A percentile compares a stretch with the other conserved stretches of the same genome.
These are phyloP conservation scores for Aureobasidium melanogenum DNA, from an alignment of 2,329 filamentous ascomycete species.

Conservation along the genomic window DNA sequence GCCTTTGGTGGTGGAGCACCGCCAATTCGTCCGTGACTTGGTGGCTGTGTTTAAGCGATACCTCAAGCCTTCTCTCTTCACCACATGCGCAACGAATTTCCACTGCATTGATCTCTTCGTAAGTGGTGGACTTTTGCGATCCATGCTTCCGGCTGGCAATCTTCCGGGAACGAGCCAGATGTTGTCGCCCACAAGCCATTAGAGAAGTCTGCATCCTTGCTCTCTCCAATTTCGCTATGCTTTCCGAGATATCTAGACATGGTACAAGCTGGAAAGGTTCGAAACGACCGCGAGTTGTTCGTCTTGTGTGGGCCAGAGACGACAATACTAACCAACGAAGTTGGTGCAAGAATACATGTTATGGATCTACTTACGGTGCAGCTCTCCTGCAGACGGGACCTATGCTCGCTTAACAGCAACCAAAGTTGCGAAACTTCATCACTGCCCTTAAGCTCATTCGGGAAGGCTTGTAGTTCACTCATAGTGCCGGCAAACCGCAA, in stretches of 20 bases:
- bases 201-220: not conserved
- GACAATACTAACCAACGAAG: too few species aligned
- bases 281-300: not conserved
- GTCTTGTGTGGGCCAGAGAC: not conserved
- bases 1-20: not conserved
- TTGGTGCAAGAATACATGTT: not conserved
- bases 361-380: not conserved
- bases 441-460: not conserved
- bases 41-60: not conserved
- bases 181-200: not conserved
- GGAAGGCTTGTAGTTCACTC: not conserved
- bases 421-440: not conserved
- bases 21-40: not conserved
- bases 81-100: not conserved
- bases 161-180: not conserved
- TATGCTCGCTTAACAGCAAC: not conserved
- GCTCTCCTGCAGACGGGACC: not conserved
- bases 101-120: not conserved
- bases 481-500: not conserved
- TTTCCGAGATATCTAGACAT: not conserved
- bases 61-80: not conserved
- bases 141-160: not conserved
- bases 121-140: not conserved
- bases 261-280: not conserved
- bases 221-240: not conserved